Evolutionary conservation across 495 filamentous ascomycete species (phyloP).

Genomic region (Mycothermus thermophilus): DNA sequence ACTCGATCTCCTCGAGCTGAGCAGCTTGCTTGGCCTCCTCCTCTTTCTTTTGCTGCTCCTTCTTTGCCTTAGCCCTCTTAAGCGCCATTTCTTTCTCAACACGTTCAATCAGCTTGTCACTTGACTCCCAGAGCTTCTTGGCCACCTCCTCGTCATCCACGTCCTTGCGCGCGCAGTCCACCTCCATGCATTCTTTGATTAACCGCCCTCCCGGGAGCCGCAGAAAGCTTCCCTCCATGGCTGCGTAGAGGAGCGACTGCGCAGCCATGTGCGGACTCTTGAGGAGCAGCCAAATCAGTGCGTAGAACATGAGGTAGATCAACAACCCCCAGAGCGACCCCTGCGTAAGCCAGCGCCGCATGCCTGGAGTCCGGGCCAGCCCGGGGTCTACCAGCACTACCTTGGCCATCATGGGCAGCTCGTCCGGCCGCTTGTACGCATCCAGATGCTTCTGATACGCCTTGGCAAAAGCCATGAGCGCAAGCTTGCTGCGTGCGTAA

Average conservation of each 20-base stretch:
- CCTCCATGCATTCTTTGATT: constrained; percentile 77
- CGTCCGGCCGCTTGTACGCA: constrained; percentile 67
- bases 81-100: constrained; percentile 70
- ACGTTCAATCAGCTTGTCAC: constrained; percentile 70
- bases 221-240: constrained; percentile 60
- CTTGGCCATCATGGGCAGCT: constrained; percentile 60
- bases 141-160: constrained; percentile 65
- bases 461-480: constrained; percentile 72
- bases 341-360: constrained; percentile 67
- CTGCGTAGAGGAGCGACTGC: constrained; percentile 72
- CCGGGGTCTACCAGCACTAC: constrained; percentile 82
- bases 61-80: constrained; percentile 53
- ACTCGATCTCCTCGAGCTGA: constrained; percentile 32
- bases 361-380: constrained; percentile 70
- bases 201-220: constrained; percentile 52
- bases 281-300: constrained; percentile 72
- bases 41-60: constrained; percentile 28
- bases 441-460: constrained; percentile 84
- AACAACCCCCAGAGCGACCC: constrained; percentile 72
- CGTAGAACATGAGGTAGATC: constrained; percentile 64
- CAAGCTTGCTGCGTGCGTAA: constrained; percentile 78
- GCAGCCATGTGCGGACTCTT: constrained; percentile 73
- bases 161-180: constrained; percentile 54
- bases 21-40: constrained; percentile 22
- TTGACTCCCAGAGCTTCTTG: constrained; percentile 75